These are phyloP conservation scores for Boletus patriciae DNA, from an alignment of 768 basidiomycete genomes.

Conservation along the genomic window DNA sequence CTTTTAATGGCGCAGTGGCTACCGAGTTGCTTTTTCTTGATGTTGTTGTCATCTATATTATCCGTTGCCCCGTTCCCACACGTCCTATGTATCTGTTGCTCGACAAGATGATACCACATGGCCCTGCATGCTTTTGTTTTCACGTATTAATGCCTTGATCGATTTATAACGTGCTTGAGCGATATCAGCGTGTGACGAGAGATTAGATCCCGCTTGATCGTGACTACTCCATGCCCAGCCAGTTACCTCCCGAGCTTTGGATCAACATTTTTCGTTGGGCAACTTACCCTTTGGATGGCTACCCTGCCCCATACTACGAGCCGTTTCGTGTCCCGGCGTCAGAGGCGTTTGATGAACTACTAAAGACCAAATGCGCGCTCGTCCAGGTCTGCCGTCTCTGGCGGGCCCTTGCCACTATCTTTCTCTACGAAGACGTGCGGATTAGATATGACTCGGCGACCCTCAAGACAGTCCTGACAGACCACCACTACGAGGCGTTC, in stretches of 20 bases:
- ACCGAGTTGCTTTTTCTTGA: conserved; percentile 13
- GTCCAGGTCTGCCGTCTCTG: conserved; percentile 59
- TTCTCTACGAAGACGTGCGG: conserved; percentile 56
- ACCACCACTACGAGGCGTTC: conserved; percentile 3
- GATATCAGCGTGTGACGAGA: conserved; percentile 9
- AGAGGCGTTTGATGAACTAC: conserved; percentile 29
- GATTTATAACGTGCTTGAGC: neutral
- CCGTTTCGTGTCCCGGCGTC: conserved; percentile 46
- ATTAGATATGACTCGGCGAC: conserved; percentile 35
- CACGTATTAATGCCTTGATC: conserved; percentile 7
- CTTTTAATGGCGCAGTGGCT: conserved; percentile 29
- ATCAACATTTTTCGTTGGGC: conserved; percentile 50
- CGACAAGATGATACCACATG: conserved; percentile 35
- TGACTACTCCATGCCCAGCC: neutral
- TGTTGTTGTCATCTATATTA: conserved; percentile 36
- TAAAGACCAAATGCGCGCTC: conserved; percentile 42
- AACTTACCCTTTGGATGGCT: conserved; percentile 28
- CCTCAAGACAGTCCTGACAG: conserved; percentile 36
- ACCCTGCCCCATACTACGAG: conserved; percentile 37
- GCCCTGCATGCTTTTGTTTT: conserved; percentile 19
- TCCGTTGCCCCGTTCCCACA: conserved; percentile 21
- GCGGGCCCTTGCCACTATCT: conserved; percentile 44
- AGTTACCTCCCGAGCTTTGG: conserved; percentile 57
- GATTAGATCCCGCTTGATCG: neutral
- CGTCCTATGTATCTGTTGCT: conserved; percentile 29